A percentile compares a stretch with the other conserved stretches of the same genome.
phyloP scores from a whole-genome alignment of 2,329 filamentous ascomycete genomes.

The Cryphonectria parasitica region DNA sequence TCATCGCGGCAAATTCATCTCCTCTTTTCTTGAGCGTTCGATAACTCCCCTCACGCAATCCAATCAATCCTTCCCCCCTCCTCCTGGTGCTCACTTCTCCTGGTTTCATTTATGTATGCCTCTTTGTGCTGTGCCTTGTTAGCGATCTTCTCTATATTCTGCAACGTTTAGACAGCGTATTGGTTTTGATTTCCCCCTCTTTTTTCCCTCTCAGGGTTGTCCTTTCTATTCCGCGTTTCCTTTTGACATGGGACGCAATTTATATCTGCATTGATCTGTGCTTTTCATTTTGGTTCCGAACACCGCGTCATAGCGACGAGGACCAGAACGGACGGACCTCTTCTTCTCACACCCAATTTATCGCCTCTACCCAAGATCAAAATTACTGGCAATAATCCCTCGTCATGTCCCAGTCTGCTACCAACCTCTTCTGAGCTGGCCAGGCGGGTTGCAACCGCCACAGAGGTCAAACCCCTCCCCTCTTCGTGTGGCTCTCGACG shows the following conservation, averaged over 20 bases:
- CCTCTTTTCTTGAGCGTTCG: not conserved
- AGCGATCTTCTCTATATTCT: not conserved
- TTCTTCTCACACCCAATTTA: conserved; percentile 2
- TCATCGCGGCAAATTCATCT: conserved; percentile 1
- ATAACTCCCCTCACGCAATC: conserved; percentile 4
- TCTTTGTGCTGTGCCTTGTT: not conserved
- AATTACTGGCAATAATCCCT: conserved; percentile 25
- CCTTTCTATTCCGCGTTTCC: not conserved
- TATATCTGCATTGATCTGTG: conserved; percentile 2
- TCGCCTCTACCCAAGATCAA: not conserved
- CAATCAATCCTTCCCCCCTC: conserved; percentile 5
- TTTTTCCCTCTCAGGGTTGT: not conserved
- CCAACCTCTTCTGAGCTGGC: conserved; percentile 24
- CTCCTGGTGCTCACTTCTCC: not conserved
- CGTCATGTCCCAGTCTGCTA: conserved; percentile 24
- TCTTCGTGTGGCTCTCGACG: conserved; percentile 3
- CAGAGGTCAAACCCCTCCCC: conserved; percentile 3
- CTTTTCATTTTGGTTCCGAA: not conserved
- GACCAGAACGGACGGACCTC: not conserved
- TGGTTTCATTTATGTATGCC: conserved; percentile 13
- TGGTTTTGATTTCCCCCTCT: not conserved
- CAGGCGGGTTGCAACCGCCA: conserved; percentile 26
- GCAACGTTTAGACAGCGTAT: not conserved
- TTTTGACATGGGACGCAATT: not conserved
- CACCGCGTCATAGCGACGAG: conserved; percentile 15